Base-by-base conservation (phyloP, 2,329 filamentous ascomycete species). In the Scedosporium boydii region DNA sequence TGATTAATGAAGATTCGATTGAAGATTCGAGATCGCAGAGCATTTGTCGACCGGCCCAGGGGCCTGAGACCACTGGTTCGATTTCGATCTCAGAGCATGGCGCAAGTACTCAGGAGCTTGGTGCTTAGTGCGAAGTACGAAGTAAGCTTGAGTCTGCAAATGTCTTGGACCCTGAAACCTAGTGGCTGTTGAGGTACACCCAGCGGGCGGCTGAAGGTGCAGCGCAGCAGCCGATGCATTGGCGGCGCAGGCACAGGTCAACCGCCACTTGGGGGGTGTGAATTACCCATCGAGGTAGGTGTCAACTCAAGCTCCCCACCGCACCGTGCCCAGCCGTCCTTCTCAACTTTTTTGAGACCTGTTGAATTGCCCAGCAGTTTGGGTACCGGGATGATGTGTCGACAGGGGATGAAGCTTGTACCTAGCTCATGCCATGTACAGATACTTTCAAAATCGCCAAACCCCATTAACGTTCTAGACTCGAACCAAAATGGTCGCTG, bases 271-370 rank as follows among this genome's bases (percentile, higher is more conserved):
- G n/a, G 12, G 18, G 26, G 18, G 29, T 60, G 59, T 26, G 26
- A 53, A 51, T 18, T 34, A 10, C 18, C 44, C 7, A 27, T 44
- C 26, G 10, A 21, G 21, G 18, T 10, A 14, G 48, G 59, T 61
- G 59, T 34, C 10, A 61, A 61, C 23, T n/a, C 14, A 16, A 56
- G 59, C 48, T 55, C 46, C 55, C 14, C 34, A 38, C 59, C 34
- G 26, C 48, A 55, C 59, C 59, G n/a, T 34, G 55, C 55, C 34
- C 59, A 21, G 18, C 48, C 23, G 42, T 23, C 27, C 59, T 61
- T 38, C 59, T 61, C 59, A 61, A 61, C 59, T 61, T 41, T 61
- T 61, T 61, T 41, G 46, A 61, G 59, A 56, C 46, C 59, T 61
- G 59, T 61, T 61, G 59, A 61, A 61, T 56, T 42, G 27, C 48